These are phyloP conservation scores for Solanum bulbocastanum DNA, from an alignment of 257 asterid genomes.

Conservation along the genomic window DNA sequence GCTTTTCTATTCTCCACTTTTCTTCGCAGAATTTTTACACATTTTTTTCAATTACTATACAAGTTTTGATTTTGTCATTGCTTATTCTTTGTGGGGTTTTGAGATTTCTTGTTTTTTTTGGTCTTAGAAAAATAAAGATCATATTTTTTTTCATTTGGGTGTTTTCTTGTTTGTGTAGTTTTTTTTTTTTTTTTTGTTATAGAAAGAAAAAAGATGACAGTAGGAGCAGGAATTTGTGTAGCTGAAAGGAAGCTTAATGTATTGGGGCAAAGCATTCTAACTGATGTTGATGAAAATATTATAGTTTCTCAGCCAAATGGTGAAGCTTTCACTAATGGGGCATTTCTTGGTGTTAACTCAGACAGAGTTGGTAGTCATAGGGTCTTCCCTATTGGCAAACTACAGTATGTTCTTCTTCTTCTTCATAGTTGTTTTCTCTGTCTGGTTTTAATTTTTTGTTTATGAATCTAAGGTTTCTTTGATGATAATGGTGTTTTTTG, in stretches of 20 bases:
- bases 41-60: not conserved
- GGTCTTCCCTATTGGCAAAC: constrained; percentile 75
- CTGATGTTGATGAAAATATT: constrained; percentile 45
- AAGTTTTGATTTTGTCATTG: not conserved
- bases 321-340: constrained; percentile 45
- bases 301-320: constrained; percentile 62
- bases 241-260: constrained; percentile 56
- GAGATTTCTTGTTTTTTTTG: not conserved
- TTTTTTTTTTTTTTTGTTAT: not conserved
- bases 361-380: constrained; percentile 57
- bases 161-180: no score
- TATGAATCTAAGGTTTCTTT: not conserved
- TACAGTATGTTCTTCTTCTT: constrained; percentile 33
- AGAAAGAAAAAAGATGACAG: constrained; percentile 22
- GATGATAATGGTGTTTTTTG: not conserved
- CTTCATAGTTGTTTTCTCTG: not conserved
- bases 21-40: not conserved
- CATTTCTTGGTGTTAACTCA: constrained; percentile 74
- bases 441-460: not conserved
- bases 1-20: not conserved
- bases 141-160: not conserved
- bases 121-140: not conserved
- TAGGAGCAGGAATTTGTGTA: constrained; percentile 36
- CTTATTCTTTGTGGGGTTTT: not conserved
- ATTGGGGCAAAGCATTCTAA: constrained; percentile 49